phyloP scores from a whole-genome alignment of 306 rosid genomes.

The Castanopsis chinensis region DNA sequence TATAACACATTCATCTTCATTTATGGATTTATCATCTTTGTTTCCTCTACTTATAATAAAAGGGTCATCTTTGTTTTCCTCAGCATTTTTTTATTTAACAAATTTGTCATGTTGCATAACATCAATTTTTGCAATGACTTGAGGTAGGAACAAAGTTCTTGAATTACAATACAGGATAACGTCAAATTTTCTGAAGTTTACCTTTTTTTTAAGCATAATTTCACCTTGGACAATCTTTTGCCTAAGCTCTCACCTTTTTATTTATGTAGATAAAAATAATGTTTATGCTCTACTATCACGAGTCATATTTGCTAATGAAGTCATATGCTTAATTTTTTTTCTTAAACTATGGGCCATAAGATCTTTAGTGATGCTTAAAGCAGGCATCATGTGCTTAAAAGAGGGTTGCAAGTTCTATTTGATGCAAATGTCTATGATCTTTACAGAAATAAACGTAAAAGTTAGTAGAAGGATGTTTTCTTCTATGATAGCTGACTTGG shows the following conservation, averaged over 20 bases:
- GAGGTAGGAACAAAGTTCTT: background rate
- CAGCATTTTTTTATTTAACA: background rate
- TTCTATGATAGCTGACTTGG: no score
- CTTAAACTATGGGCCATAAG: background rate
- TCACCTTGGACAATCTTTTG: background rate
- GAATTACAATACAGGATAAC: background rate
- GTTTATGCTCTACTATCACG: no score
- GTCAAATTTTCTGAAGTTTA: background rate
- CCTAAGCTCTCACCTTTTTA: background rate
- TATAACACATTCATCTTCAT: slow-evolving; percentile 12
- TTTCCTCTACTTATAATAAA: background rate
- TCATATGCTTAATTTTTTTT: background rate
- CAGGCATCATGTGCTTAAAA: background rate
- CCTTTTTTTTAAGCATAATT: background rate
- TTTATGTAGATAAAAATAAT: background rate
- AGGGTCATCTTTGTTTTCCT: background rate
- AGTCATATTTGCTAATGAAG: background rate
- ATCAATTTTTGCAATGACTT: background rate
- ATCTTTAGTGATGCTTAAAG: background rate
- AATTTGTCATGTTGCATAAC: background rate
- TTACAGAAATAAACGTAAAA: no score
- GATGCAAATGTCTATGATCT: no score
- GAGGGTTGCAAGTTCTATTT: no score
- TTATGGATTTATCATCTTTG: slow-evolving; percentile 2
- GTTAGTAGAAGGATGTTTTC: no score